A percentile compares a stretch with the other conserved stretches of the same genome.
phyloP scores from a whole-genome alignment of 2,329 filamentous ascomycete genomes.

The Ophiocordyceps unilateralis region DNA sequence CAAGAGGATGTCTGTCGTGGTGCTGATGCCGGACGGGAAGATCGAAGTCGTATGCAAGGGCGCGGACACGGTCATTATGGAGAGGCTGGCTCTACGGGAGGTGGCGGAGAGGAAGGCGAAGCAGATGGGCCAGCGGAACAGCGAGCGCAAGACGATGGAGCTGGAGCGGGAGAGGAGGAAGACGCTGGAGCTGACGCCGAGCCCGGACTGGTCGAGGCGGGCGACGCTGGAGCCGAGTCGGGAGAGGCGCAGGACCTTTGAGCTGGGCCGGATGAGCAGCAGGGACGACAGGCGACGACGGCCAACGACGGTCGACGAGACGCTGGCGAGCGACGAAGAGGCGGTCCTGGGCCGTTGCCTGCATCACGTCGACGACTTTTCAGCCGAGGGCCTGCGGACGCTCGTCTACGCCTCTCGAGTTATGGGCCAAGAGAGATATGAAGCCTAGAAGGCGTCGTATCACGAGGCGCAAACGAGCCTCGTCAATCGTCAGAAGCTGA shows the following conservation, averaged over 20 bases:
- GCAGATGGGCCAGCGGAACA: conserved; percentile 20
- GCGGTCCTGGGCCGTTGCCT: conserved; percentile 66
- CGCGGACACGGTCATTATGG: conserved; percentile 68
- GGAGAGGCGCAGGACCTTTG: background rate
- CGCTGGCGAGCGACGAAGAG: conserved; percentile 31
- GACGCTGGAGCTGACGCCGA: conserved; percentile 16
- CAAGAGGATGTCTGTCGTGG: conserved; percentile 80
- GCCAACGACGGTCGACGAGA: conserved; percentile 32
- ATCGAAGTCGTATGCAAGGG: conserved; percentile 82
- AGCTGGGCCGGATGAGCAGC: conserved; percentile 20
- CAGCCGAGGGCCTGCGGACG: conserved; percentile 68
- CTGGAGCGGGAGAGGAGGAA: conserved; percentile 39
- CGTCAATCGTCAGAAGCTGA: conserved; percentile 53
- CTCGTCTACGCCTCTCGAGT: conserved; percentile 67
- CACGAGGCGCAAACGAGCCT: conserved; percentile 65
- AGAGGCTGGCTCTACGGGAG: conserved; percentile 53
- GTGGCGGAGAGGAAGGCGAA: conserved; percentile 62
- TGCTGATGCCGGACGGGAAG: conserved; percentile 68
- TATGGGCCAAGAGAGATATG: conserved; percentile 55
- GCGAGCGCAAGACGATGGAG: conserved; percentile 38
- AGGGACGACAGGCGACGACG: conserved; percentile 29
- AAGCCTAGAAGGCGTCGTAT: conserved; percentile 57
- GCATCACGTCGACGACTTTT: conserved; percentile 77
- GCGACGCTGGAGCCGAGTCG: too few relatives aligned
- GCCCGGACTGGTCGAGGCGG: too few relatives aligned